Percentiles rank a stretch among this genome's conserved stretches.
These are phyloP conservation scores for Acorus calamus DNA, from an alignment of 106 monocot genomes.

Conservation along the genomic window DNA sequence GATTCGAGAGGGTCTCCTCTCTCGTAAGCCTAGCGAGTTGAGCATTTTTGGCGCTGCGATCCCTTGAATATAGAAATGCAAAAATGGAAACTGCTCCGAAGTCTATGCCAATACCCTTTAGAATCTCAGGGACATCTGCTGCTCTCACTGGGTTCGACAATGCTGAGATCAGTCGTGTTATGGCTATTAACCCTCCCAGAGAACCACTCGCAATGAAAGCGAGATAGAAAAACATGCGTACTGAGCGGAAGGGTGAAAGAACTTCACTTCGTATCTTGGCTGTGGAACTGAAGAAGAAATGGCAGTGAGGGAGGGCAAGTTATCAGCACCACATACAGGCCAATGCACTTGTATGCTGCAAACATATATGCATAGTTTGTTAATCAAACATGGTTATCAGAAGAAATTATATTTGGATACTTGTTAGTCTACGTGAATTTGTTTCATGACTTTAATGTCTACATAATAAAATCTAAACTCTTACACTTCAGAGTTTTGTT, in stretches of 20 bases:
- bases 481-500: too few relatives aligned
- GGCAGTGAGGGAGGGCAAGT: slow-evolving; percentile 9
- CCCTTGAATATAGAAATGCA: slow-evolving; percentile 73
- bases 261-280: slow-evolving; percentile 94
- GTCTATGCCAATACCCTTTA: slow-evolving; percentile 70
- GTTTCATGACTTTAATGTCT: too few relatives aligned
- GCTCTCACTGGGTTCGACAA: slow-evolving; percentile 49
- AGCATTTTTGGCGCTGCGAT: slow-evolving; percentile 62
- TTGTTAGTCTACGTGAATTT: too few relatives aligned
- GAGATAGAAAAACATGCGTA: slow-evolving; percentile 96
- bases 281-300: slow-evolving; percentile 55
- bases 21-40: slow-evolving; percentile 75
- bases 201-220: slow-evolving; percentile 82
- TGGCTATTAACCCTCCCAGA: slow-evolving; percentile 66
- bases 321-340: not conserved
- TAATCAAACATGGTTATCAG: too few relatives aligned
- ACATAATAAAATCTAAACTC: too few relatives aligned
- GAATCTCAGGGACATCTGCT: slow-evolving; percentile 31
- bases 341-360: too few relatives aligned
- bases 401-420: too few relatives aligned
- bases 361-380: not conserved
- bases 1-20: slow-evolving; percentile 77
- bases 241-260: slow-evolving; percentile 79
- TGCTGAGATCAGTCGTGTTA: slow-evolving; percentile 45
- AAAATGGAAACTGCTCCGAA: slow-evolving; percentile 64